Evolutionary conservation across 495 filamentous ascomycete genomes (phyloP).

Genomic region (Apiosordaria backusii): DNA sequence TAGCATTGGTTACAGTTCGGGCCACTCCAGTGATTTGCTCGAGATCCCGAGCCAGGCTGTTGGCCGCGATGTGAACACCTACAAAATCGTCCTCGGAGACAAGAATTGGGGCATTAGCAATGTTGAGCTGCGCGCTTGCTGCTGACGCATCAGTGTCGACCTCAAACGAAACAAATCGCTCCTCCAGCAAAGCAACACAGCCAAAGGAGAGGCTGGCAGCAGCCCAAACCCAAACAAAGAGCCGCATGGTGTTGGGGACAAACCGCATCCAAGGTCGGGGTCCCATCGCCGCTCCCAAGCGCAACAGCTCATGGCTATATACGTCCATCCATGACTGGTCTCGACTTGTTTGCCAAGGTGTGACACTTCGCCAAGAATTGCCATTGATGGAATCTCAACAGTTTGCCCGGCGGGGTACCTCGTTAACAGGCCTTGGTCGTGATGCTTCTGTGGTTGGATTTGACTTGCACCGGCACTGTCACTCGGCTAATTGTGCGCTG

Average conservation of each 20-base stretch:
- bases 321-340: not conserved
- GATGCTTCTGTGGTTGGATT: not conserved
- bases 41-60: slow-evolving; percentile 57
- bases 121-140: slow-evolving; percentile 17
- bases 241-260: not conserved
- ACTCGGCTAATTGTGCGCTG: not conserved
- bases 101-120: slow-evolving; percentile 37
- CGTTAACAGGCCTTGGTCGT: not conserved
- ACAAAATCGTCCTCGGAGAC: slow-evolving; percentile 47
- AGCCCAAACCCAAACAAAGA: not conserved
- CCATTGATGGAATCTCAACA: not conserved
- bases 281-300: not conserved
- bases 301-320: not conserved
- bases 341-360: not conserved
- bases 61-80: slow-evolving; percentile 55
- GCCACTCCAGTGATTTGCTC: slow-evolving; percentile 51
- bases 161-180: slow-evolving; percentile 30
- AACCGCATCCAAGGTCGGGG: not conserved
- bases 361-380: not conserved
- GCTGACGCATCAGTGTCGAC: not conserved
- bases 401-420: not conserved
- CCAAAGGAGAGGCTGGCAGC: not conserved
- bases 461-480: not conserved
- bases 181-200: slow-evolving; percentile 23
- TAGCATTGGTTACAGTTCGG: slow-evolving; percentile 34